These are phyloP conservation scores for Cryptococcus sp. DNA, from an alignment of 1,284 basidiomycete species.

Conservation along the genomic window DNA sequence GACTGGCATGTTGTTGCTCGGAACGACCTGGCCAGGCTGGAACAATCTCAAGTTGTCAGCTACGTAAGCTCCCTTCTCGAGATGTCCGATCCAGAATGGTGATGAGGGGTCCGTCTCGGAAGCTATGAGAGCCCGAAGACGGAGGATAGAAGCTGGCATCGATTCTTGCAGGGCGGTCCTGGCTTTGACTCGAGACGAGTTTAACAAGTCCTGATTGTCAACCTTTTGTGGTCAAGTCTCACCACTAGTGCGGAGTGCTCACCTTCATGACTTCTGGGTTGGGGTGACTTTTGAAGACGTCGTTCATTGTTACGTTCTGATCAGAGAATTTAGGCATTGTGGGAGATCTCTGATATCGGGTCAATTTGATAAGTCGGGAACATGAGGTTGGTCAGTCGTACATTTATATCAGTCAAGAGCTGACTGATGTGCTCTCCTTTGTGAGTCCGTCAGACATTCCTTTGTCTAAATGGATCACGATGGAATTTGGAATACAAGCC, in stretches of 20 bases:
- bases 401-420: too few relatives aligned
- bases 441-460: not conserved
- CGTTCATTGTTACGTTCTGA: conserved; percentile 17
- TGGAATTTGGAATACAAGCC: not conserved
- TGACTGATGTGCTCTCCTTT: too few relatives aligned
- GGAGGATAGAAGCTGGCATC: conserved; percentile 26
- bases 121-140: conserved; percentile 16
- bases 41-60: not conserved
- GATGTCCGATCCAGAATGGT: conserved; percentile 13
- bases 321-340: conserved; percentile 13
- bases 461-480: not conserved
- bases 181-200: conserved; percentile 17
- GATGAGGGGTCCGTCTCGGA: conserved; percentile 22
- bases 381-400: not conserved
- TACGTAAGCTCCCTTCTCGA: conserved; percentile 9
- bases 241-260: not conserved
- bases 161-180: conserved; percentile 19
- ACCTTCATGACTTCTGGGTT: conserved; percentile 15
- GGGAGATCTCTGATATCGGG: not conserved
- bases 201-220: conserved; percentile 18
- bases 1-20: not conserved
- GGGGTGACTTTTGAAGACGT: conserved; percentile 27
- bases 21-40: not conserved
- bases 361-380: not conserved
- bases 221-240: not conserved